A percentile compares a stretch with the other conserved stretches of the same genome.
phyloP scores from a whole-genome alignment of 139 green algal genomes.

The Chlorella vulgaris region DNA sequence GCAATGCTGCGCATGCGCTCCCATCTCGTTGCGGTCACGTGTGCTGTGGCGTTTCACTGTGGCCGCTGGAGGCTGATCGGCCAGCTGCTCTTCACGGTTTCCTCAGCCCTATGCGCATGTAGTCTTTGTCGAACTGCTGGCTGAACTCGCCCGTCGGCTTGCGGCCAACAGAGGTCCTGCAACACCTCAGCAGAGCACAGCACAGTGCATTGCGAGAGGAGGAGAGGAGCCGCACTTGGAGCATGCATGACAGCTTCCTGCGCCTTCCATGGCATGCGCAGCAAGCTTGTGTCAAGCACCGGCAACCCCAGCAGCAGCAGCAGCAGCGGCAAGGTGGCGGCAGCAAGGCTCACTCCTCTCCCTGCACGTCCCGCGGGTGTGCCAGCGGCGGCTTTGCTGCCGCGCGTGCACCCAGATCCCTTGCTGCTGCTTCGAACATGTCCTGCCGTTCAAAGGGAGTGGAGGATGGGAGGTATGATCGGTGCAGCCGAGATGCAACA shows the following conservation, averaged over 20 bases:
- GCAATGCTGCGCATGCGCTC: too few species aligned
- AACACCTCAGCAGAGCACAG: not conserved
- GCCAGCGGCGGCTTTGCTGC: conserved; percentile 8
- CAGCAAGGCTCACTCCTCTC: conserved; percentile 30
- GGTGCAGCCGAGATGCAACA: too few species aligned
- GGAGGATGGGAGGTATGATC: too few species aligned
- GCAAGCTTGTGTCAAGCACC: too few species aligned
- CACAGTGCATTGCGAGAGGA: not conserved
- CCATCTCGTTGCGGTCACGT: too few species aligned
- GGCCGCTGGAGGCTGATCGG: too few species aligned
- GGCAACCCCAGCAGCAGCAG: too few species aligned
- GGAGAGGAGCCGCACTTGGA: not conserved
- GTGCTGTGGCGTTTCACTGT: too few species aligned
- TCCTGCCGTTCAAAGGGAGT: too few species aligned
- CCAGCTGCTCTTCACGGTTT: not conserved
- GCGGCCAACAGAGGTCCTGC: conserved; percentile 31
- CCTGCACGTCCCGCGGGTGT: not conserved
- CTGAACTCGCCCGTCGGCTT: conserved; percentile 27
- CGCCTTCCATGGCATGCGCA: too few species aligned
- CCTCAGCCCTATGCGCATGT: conserved; percentile 29
- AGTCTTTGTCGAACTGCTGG: conserved; percentile 26
- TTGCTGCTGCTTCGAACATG: not conserved
- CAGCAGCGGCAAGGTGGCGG: too few species aligned
- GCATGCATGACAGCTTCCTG: not conserved
- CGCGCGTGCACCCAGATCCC: not conserved